These are phyloP conservation scores for Arabidopsis arenosa DNA, from an alignment of 345 rosid species.

Conservation along the genomic window DNA sequence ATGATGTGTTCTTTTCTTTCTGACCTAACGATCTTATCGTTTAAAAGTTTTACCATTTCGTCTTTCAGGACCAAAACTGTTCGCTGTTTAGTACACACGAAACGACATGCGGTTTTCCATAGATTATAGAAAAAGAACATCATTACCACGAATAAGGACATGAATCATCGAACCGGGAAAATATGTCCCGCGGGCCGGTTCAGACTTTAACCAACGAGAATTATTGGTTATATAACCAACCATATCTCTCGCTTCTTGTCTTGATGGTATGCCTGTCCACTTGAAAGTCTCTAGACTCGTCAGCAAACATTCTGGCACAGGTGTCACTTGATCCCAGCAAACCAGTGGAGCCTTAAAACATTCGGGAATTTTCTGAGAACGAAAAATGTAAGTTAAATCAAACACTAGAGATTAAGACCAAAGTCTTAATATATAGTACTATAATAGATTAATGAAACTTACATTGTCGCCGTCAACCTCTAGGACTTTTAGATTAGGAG, in stretches of 20 bases:
- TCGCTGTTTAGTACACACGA: conserved; percentile 14
- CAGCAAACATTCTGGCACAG: no score
- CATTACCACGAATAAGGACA: background rate
- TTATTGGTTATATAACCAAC: background rate
- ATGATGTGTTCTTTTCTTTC: conserved; percentile 16
- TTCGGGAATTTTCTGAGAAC: no score
- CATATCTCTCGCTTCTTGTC: background rate
- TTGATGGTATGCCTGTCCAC: background rate
- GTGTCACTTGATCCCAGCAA: no score
- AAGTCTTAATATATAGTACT: no score
- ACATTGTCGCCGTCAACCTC: no score
- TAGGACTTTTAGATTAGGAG: no score
- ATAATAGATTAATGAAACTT: no score
- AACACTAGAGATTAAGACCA: no score
- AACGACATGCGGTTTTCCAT: conserved; percentile 17
- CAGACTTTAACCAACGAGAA: background rate
- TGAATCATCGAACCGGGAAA: background rate
- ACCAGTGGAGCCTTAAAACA: no score
- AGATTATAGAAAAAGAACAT: background rate
- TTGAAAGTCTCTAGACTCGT: background rate
- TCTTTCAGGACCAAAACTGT: background rate
- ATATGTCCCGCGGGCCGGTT: conserved; percentile 30
- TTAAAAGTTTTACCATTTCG: background rate
- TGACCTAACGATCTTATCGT: conserved; percentile 42
- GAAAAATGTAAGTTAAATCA: no score